Evolutionary conservation across 2,329 filamentous ascomycete species (phyloP), one percentile per base, ranked within the genome.

Genomic region (Colletotrichum sp.): DNA sequence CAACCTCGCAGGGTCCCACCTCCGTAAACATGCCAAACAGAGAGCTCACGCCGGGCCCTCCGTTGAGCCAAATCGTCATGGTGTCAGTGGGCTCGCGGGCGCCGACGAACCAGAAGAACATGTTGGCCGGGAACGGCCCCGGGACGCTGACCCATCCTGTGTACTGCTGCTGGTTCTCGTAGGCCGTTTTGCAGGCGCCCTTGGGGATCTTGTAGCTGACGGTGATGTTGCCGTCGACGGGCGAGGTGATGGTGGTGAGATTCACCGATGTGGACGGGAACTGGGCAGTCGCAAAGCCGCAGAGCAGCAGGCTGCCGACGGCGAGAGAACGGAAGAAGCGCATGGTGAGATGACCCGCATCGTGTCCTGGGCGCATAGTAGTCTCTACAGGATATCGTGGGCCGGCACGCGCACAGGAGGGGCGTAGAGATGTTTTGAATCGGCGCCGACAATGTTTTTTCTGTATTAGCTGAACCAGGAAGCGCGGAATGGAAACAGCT

Each of bases 121-220:
- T 79, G 78, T 88, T 91, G 59, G 89, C 89, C 21, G 88, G 84
- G 78, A 88, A 90, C 32, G 86, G 83, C 60, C 88, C 92, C 7
- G 92, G 91, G 7, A 95, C 84, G 69, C 85, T 89, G 72, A 95
- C 91, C 89, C 94, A 95, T 80, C 93, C 93, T 6, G 92, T 91
- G 81, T 93, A 94, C 82, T 95, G 93, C 82, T 92, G 89, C 83
- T 95, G 93, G 1, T 86, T 87, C 60, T 87, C 81, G 80, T 94
- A 94, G 9, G 90, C 90, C 2, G 93, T 95, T 63, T 87, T 89
- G 83, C 94, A 95, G 15, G 90, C 92, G 62, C 90, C 91, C 9
- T 86, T 82, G 6, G 90, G 88, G 44, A 88, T 85, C 80, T 93
- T 95, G 87, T 93, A 95, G 71, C 91, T 90, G 81, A 95, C 91